Conservation (phyloP, 495 filamentous ascomycete genomes). For the Daldinia concentrica region DNA sequence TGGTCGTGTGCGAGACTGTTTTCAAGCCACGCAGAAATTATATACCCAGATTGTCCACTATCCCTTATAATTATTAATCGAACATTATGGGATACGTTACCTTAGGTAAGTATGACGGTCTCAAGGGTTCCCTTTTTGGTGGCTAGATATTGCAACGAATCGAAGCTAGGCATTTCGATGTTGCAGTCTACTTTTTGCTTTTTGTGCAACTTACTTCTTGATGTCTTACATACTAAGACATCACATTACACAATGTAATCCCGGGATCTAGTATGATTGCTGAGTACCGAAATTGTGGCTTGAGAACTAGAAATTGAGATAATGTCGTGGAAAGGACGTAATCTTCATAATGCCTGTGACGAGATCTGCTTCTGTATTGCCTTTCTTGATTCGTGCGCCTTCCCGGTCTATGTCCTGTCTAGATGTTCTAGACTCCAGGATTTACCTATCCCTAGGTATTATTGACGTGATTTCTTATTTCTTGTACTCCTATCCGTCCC, state of each 20-base stretch:
- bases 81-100: neutral
- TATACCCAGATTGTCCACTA: neutral
- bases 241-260: constrained; percentile 5
- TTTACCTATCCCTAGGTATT: neutral
- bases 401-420: constrained; percentile 1
- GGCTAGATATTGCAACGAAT: neutral
- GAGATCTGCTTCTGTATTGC: neutral
- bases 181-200: neutral
- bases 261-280: neutral
- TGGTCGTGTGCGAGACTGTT: neutral
- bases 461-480: neutral
- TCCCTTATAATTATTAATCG: neutral
- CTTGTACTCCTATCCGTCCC: neutral
- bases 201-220: neutral
- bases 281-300: constrained; percentile 17
- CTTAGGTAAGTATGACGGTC: neutral
- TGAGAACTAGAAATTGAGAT: constrained; percentile 26
- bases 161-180: constrained; percentile 6
- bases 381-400: constrained; percentile 21
- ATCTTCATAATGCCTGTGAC: neutral
- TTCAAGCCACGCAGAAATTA: neutral
- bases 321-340: constrained; percentile 24
- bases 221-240: constrained; percentile 10
- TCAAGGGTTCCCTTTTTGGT: neutral
- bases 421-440: neutral